Percentiles rank a stretch among this genome's conserved stretches.
phyloP scores from a whole-genome alignment of 352 stramenopile species.

The Globisporangium radiosum region DNA sequence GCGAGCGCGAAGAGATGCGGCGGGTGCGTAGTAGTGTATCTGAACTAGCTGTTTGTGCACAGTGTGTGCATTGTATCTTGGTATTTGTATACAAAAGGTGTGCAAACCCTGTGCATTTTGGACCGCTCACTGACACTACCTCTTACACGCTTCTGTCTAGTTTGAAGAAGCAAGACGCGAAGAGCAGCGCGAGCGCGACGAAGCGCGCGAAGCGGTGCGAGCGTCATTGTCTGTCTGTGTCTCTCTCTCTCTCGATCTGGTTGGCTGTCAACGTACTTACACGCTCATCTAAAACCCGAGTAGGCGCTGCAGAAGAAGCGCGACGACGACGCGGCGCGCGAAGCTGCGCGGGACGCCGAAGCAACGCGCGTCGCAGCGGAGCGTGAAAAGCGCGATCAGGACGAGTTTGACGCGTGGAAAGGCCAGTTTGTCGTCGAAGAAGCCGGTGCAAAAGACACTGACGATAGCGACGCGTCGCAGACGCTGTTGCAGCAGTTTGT shows the following conservation, averaged over 20 bases:
- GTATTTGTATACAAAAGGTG: neutral
- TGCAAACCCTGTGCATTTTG: neutral
- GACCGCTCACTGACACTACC: no score
- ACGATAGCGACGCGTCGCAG: conserved; percentile 60
- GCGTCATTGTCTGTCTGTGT: neutral
- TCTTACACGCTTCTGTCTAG: conserved; percentile 16
- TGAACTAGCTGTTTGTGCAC: no score
- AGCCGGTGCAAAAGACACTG: conserved; percentile 37
- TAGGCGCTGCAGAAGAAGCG: conserved; percentile 47
- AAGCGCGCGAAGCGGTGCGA: conserved; percentile 49
- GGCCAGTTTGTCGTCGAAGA: conserved; percentile 69
- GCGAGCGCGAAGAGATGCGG: conserved; percentile 68
- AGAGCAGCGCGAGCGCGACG: conserved; percentile 37
- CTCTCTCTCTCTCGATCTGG: neutral
- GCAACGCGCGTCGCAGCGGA: conserved; percentile 36
- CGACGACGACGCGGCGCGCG: conserved; percentile 40
- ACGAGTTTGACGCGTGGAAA: conserved; percentile 78
- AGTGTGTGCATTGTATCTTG: neutral
- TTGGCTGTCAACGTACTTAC: no score
- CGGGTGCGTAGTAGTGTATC: conserved; percentile 19
- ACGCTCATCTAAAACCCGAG: no score
- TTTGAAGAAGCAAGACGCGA: conserved; percentile 68
- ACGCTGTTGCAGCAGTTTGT: conserved; percentile 63
- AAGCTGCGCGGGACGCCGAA: conserved; percentile 40
- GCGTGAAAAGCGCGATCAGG: conserved; percentile 54